phyloP scores from a whole-genome alignment of 1,139 yeast genomes.

The Blastobotrys apis region DNA sequence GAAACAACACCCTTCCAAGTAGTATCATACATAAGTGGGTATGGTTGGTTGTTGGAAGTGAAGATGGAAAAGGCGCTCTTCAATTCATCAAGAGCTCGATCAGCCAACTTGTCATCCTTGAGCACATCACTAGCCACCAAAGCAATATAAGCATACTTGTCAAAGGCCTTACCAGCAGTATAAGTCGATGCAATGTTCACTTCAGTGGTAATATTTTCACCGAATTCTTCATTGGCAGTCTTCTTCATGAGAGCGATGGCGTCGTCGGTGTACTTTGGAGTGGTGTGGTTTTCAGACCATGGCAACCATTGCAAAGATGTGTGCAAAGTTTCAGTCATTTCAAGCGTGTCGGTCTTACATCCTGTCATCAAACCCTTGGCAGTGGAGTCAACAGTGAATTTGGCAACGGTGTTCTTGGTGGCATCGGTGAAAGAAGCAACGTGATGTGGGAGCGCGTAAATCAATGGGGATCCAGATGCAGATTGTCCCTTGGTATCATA shows the following conservation, averaged over 20 bases:
- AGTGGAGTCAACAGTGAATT: slow-evolving; percentile 50
- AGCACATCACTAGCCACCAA: slow-evolving; percentile 60
- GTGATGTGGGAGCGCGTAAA: slow-evolving; percentile 75
- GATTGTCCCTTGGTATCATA: slow-evolving; percentile 55
- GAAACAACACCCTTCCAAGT: slow-evolving; percentile 66
- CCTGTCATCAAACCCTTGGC: slow-evolving; percentile 68
- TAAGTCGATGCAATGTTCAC: slow-evolving; percentile 53
- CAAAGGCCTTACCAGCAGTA: slow-evolving; percentile 65
- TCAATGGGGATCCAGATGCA: slow-evolving; percentile 46
- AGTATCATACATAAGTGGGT: slow-evolving; percentile 67
- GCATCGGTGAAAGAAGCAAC: slow-evolving; percentile 45
- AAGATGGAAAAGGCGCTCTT: slow-evolving; percentile 53
- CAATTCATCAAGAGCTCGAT: slow-evolving; percentile 45
- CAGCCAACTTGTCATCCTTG: slow-evolving; percentile 48
- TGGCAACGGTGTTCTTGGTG: slow-evolving; percentile 42
- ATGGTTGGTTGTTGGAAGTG: slow-evolving; percentile 48
- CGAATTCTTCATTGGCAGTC: slow-evolving; percentile 54
- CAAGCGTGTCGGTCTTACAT: slow-evolving; percentile 48
- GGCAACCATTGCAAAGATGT: slow-evolving; percentile 57
- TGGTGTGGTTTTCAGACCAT: slow-evolving; percentile 37
- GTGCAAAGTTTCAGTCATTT: slow-evolving; percentile 49
- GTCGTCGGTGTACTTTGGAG: slow-evolving; percentile 34
- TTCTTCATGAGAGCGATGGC: slow-evolving; percentile 51
- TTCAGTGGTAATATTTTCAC: slow-evolving; percentile 52
- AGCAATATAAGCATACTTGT: slow-evolving; percentile 68